phyloP scores from a whole-genome alignment of 2,329 filamentous ascomycete species.

The Ceratocystis ficicola region DNA sequence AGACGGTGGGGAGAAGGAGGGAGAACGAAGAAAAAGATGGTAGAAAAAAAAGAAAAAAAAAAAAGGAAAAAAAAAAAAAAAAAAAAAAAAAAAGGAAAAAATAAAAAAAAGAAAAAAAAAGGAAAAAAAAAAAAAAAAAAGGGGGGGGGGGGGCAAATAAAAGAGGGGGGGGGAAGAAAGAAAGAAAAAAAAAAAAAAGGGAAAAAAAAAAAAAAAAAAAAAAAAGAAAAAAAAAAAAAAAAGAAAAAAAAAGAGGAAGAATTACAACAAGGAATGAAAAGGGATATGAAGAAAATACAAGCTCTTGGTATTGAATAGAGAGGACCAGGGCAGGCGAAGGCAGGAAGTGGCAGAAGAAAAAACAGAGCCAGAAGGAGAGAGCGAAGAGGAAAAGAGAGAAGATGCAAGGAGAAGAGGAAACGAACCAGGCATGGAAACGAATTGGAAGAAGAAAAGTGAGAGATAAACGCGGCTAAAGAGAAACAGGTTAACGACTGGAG shows the following conservation, averaged over 20 bases:
- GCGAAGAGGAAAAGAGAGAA: conserved; percentile 7
- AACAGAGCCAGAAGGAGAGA: neutral
- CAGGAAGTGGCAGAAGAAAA: neutral
- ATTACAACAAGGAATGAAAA: neutral
- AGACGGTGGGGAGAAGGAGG: neutral
- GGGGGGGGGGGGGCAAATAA: too few species aligned
- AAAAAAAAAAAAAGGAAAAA: too few species aligned
- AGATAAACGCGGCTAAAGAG: conserved; percentile 4
- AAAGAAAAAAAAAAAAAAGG: neutral
- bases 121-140: too few species aligned
- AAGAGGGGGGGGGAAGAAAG: neutral
- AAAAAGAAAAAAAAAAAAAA: neutral
- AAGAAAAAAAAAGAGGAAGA: neutral
- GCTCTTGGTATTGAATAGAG: neutral
- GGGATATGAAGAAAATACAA: neutral
- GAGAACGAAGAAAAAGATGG: neutral
- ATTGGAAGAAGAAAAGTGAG: neutral
- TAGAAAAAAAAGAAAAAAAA: too few species aligned
- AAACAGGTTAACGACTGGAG: neutral
- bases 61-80: too few species aligned
- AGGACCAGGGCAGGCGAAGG: neutral
- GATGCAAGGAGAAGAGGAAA: neutral
- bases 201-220: too few species aligned
- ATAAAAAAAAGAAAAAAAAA: neutral
- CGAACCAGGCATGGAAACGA: conserved; percentile 3